Base-by-base conservation (phyloP, 495 filamentous ascomycete genomes). In the Saxophila tyrrhenica region DNA sequence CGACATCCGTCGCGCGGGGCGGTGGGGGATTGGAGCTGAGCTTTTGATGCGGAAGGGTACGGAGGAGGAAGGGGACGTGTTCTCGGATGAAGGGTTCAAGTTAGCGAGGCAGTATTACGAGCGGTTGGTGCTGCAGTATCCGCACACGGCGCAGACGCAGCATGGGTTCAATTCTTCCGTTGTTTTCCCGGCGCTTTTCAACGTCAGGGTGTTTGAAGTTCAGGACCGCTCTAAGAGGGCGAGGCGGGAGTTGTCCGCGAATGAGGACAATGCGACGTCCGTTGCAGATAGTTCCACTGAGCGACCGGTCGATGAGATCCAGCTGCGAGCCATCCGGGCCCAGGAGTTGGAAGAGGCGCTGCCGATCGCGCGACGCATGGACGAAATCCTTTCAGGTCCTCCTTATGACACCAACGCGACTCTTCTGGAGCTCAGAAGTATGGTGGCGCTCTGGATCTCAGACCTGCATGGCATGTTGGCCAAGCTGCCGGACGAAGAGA, bases 21-120 rank as follows among this genome's bases (percentile, higher is more conserved):
- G 78, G 52, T 87, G 84, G 84, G 82, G 81, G 15, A 77, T 87
- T 43, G 84, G 83, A 23, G 83, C 82, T 16, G 84, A 87, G 59
- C 71, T 87, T 43, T 62, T 86, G 45, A 70, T 85, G 24, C 73
- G 75, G 19, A 17, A 41, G 21, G 3, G 25, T 16, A 42, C 46
- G 10, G 48, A 38, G 15, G 52, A 41, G 17, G 35, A 20, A 24
- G 25, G 39, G 35, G 58, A 19, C 49, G 60, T 62, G 1, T 80
- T 78, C 55, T 76, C 72, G 0, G 62, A 64, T 15, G 71, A 75
- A 22, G 80, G 77, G 3, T 75, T 85, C 46, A 71, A 73, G 53
- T 68, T 73, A 46, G 81, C 77, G 9, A 78, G 75, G 54, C 67
- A 75, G 9, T 87, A 84, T 62, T 85, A 84, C 57, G 81, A 85